Evolutionary conservation across 2,329 filamentous ascomycete genomes (phyloP).

Genomic region (Colletotrichum phormii): DNA sequence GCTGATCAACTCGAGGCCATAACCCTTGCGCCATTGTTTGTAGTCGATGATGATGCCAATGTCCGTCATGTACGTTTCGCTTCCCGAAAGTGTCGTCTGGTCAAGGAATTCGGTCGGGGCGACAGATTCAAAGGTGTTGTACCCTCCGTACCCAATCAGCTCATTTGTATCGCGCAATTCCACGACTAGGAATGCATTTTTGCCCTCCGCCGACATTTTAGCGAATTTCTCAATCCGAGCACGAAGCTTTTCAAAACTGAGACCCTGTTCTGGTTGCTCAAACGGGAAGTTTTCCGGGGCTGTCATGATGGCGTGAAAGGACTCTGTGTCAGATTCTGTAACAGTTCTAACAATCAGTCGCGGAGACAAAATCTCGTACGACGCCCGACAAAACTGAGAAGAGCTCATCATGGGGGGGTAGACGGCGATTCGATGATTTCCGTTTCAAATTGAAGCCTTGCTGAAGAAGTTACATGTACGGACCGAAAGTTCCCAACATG

Average conservation of each 20-base stretch:
- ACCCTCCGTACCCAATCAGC: background rate
- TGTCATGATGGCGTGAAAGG: background rate
- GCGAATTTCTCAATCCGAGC: background rate
- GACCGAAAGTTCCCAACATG: background rate
- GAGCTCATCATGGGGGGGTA: background rate
- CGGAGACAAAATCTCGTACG: background rate
- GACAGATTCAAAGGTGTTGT: background rate
- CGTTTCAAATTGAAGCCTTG: background rate
- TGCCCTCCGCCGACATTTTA: background rate
- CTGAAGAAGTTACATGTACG: background rate
- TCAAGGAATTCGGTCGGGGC: background rate
- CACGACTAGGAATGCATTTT: conserved; percentile 3
- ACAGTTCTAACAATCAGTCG: background rate
- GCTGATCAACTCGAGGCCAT: background rate
- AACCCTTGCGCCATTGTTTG: background rate
- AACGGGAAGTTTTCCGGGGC: background rate
- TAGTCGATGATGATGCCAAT: background rate
- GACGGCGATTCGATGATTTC: background rate
- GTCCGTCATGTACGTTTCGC: background rate
- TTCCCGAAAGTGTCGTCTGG: background rate
- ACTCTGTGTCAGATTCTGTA: background rate
- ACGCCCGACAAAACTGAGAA: background rate
- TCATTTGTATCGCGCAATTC: background rate
- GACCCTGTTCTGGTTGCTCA: background rate
- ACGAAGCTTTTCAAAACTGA: background rate